These are phyloP conservation scores for Mortierella hygrophila DNA, from an alignment of 192 early-diverging fungal species.

Conservation along the genomic window DNA sequence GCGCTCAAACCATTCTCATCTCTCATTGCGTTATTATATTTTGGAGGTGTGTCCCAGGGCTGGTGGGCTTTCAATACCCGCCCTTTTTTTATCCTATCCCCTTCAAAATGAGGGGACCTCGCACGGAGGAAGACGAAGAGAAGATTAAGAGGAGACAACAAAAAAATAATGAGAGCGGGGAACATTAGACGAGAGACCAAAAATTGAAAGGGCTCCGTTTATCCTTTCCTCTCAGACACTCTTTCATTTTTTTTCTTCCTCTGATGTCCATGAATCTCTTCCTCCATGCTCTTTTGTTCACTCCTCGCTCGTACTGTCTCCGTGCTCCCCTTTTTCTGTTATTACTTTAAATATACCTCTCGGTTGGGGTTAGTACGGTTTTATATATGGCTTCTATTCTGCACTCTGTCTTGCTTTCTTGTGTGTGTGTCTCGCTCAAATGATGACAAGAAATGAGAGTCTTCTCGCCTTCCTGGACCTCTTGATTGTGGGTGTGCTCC, in stretches of 20 bases:
- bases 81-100: no score
- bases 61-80: no score
- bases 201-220: neutral
- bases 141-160: neutral
- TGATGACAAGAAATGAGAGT: neutral
- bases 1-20: no score
- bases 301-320: neutral
- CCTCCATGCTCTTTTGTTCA: neutral
- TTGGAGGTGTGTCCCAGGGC: no score
- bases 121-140: neutral
- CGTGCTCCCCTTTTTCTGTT: neutral
- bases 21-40: no score
- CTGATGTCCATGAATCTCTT: no score
- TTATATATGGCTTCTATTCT: neutral
- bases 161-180: neutral
- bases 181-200: neutral
- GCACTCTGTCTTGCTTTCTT: neutral
- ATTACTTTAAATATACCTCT: neutral
- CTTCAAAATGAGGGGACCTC: no score
- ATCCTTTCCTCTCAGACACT: neutral
- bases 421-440: neutral
- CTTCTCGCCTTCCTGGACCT: neutral
- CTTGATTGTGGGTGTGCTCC: neutral
- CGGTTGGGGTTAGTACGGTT: neutral
- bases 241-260: neutral